Evolutionary conservation across 129 eudicot species (phyloP), one percentile per base, ranked within the genome.

Genomic region (Kitagawia praeruptora): DNA sequence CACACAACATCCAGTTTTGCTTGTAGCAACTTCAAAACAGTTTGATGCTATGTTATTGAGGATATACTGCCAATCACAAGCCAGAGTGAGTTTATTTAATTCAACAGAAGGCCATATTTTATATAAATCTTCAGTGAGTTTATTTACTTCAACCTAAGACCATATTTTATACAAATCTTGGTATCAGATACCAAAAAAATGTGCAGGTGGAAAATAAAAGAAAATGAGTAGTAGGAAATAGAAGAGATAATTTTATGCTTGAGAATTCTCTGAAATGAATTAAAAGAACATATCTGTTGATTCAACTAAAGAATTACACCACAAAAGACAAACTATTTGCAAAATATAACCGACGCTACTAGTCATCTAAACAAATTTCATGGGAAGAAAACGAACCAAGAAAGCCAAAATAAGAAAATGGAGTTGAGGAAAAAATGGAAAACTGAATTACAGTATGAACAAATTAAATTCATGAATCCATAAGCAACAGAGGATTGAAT

Each of bases 1-100:
- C 78, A 92, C 95, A 48, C 94, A 88, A 61, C 97, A 92, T 4
- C 97, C 95, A 53, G 85, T 83, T 84, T 82, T 89, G 78, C 84
- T 80, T 21, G 88, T 88, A n/a, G 92, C 97, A 44, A 92, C 87
- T 70, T 51, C 72, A 54, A 80, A 86, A 82, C 92, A 89, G 78
- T 92, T 87, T 14, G 82, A 27, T 34, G 89, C 87, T 76, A 92
- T 89, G 41, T 83, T 88, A 27, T 82, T 45, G 34, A 92, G 72
- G 66, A 92, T 84, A 39, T 61, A 79, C 93, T 89, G 92, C 84
- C 18, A 84, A 67, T 79, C 11, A 38, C 70, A 80, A 74, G 23
- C 77, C 16, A 16, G 72, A 63, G 70, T 83, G 63, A 76, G 87
- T 75, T 74, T 51, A n/a, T 44, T 23, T 53, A 53, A 27, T 53